Base-by-base conservation (phyloP, 495 filamentous ascomycete species). In the Neurospora sp. region DNA sequence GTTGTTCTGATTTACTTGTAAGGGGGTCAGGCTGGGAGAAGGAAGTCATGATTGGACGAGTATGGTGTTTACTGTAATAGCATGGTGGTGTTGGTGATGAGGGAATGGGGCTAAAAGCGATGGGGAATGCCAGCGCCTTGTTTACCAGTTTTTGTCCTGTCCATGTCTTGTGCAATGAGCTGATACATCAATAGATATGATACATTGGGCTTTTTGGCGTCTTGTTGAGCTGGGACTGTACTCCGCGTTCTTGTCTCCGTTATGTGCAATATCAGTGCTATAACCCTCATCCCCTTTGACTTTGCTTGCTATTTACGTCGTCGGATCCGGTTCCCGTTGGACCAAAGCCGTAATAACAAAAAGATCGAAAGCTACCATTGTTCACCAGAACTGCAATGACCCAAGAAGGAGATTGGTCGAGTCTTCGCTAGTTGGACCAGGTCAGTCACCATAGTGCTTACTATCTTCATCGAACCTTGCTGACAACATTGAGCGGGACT, bases 1-100 rank as follows among this genome's bases (percentile, higher is more conserved):
- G 27, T 84, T 99, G 80, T 97, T 97, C 82, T 98, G 89, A 74
- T 70, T 54, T 20, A 18, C 0, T 3, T 9, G 0, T 46, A 46
- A 16, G 39, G 5, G 14, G 39, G 39, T 1, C 39, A 41, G 39
- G 39, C 12, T 41, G 39, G 39, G 12, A 41, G 39, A 20, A 23
- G 46, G 27, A 35, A 3, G 12, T 66, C 5, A 66, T 35, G 54
- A 66, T 27, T 66, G 54, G 54, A 66, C 11, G 54, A 66, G 54
- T 66, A 35, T 9, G 54, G 54, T 66, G 27, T 66, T 35, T 35
- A 62, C 6, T 66, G 9, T 66, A 66, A 66, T 66, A 66, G 54
- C 54, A 66, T 66, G 54, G 23, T 35, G 54, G 27, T 31, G 54
- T 5, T 62, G 27, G 54, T 66, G 54, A 18, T 35, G 54, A 9